Percentiles rank a stretch among this genome's conserved stretches.
These are phyloP conservation scores for Solanum hybrid DNA, from an alignment of 305 asterid species.

Conservation along the genomic window DNA sequence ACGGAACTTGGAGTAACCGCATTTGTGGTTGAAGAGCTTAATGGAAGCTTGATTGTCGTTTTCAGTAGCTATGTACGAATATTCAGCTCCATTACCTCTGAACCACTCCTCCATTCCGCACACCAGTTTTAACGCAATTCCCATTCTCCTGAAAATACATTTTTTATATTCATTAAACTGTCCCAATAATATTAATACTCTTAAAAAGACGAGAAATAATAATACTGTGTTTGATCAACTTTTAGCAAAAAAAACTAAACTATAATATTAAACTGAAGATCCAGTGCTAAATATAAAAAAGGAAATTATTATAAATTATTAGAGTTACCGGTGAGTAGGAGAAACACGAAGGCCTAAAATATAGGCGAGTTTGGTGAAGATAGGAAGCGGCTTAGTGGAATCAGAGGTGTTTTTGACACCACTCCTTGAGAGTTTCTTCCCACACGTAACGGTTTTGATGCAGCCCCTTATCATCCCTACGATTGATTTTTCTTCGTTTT, in stretches of 20 bases:
- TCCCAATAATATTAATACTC: not conserved
- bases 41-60: conserved; percentile 73
- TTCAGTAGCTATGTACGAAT: conserved; percentile 86
- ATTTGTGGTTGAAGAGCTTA: conserved; percentile 60
- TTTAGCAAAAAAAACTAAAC: not conserved
- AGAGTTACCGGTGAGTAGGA: conserved; percentile 56
- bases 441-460: conserved; percentile 77
- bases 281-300: not conserved
- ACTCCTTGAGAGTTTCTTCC: conserved; percentile 36
- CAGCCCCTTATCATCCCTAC: conserved; percentile 88
- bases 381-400: conserved; percentile 23
- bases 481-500: conserved; percentile 41
- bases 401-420: conserved; percentile 3
- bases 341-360: conserved; percentile 86
- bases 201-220: not conserved
- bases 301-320: not conserved
- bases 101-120: conserved; percentile 62
- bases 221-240: conserved; percentile 5
- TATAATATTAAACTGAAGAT: not conserved
- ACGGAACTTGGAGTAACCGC: conserved; percentile 77
- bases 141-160: conserved; percentile 53
- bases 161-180: not conserved
- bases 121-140: conserved; percentile 71
- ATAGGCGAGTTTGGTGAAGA: conserved; percentile 69
- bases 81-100: conserved; percentile 66